These are phyloP conservation scores for Teratosphaeria viscida DNA, from an alignment of 2,329 filamentous ascomycete species.

Conservation along the genomic window DNA sequence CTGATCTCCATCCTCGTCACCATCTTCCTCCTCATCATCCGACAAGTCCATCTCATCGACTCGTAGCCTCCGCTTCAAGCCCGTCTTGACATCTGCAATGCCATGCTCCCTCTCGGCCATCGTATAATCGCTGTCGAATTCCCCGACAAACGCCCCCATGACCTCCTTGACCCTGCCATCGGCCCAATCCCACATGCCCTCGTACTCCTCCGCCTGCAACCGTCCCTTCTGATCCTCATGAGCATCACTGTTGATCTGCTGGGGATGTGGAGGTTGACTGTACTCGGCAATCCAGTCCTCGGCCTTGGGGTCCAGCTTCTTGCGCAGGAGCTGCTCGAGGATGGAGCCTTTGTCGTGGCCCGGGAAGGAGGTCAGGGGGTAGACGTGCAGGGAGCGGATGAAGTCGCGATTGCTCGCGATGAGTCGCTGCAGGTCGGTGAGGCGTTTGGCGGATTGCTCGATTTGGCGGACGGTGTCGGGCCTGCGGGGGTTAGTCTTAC, in stretches of 20 bases:
- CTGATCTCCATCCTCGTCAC: constrained; percentile 5
- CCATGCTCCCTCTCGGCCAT: constrained; percentile 58
- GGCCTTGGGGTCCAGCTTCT: constrained; percentile 70
- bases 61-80: constrained; percentile 45
- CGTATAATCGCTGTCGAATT: constrained; percentile 59
- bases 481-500: not conserved
- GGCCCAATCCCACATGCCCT: constrained; percentile 51
- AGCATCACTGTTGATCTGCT: constrained; percentile 1
- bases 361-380: constrained; percentile 66
- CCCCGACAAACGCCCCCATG: constrained; percentile 24
- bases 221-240: constrained; percentile 35
- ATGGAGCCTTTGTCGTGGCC: constrained; percentile 48
- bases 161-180: constrained; percentile 37
- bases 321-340: constrained; percentile 62
- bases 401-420: constrained; percentile 56
- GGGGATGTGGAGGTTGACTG: constrained; percentile 3
- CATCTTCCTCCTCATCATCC: constrained; percentile 31
- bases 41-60: constrained; percentile 42
- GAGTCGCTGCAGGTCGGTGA: constrained; percentile 55
- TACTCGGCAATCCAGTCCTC: constrained; percentile 58
- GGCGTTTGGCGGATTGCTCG: constrained; percentile 42
- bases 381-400: constrained; percentile 60
- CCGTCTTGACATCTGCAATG: constrained; percentile 60
- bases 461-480: constrained; percentile 16
- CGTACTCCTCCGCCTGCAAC: constrained; percentile 40